Conservation (phyloP, 176 grass and related monocot species). For the Tillandsia leiboldiana region DNA sequence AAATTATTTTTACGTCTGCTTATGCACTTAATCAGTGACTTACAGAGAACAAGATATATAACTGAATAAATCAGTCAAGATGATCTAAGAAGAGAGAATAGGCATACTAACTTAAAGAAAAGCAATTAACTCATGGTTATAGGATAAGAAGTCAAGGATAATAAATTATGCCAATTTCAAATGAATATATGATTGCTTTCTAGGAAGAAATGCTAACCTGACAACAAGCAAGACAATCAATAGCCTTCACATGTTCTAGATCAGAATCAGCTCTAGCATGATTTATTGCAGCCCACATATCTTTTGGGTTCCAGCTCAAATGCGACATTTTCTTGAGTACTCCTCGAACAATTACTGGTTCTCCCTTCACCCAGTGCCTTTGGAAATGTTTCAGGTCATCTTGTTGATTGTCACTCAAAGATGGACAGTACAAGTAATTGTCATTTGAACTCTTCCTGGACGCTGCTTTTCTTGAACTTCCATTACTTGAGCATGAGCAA, state of each 20-base stretch:
- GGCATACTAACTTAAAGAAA: too few species aligned
- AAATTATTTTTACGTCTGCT: too few species aligned
- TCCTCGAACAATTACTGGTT: conserved; percentile 61
- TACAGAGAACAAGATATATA: too few species aligned
- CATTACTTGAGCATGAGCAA: conserved; percentile 28
- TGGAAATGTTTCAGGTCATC: conserved; percentile 62
- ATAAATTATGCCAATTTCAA: too few species aligned
- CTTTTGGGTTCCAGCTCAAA: conserved; percentile 46
- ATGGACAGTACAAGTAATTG: conserved; percentile 61
- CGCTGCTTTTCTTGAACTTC: conserved; percentile 50
- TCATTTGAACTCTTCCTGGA: conserved; percentile 37
- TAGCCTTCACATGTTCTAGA: conserved; percentile 21
- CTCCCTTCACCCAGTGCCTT: conserved; percentile 70
- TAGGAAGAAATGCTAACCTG: conserved; percentile 32
- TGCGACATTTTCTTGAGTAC: conserved; percentile 34
- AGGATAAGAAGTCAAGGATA: too few species aligned
- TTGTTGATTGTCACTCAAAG: conserved; percentile 20
- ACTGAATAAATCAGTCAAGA: too few species aligned
- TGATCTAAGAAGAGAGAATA: too few species aligned
- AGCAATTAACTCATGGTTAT: too few species aligned
- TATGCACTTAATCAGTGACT: too few species aligned
- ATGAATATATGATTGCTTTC: too few species aligned
- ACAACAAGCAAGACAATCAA: conserved; percentile 55
- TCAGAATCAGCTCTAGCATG: conserved; percentile 10
- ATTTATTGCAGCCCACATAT: conserved; percentile 52